A percentile compares a stretch with the other conserved stretches of the same genome.
Conservation (phyloP, 495 filamentous ascomycete species). For the Hypoxylon perforatum region DNA sequence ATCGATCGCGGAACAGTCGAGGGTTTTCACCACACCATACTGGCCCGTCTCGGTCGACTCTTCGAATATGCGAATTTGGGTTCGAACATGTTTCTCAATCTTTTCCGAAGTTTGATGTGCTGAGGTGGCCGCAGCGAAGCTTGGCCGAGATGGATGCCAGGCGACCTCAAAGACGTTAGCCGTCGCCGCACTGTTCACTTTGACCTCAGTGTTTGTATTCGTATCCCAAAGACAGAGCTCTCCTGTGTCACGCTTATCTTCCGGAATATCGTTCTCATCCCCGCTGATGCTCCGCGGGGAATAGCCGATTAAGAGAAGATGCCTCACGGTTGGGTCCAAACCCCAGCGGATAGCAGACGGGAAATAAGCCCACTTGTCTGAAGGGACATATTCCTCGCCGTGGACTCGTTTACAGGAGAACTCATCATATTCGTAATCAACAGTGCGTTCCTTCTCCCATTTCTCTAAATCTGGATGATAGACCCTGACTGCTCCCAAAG, state of each 20-base stretch:
- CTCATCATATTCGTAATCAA: conserved; percentile 45
- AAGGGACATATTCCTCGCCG: conserved; percentile 54
- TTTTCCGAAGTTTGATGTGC: conserved; percentile 57
- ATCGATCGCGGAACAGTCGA: conserved; percentile 82
- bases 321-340: conserved; percentile 53
- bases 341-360: conserved; percentile 85
- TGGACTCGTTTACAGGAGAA: conserved; percentile 62
- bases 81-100: conserved; percentile 53
- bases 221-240: conserved; percentile 81
- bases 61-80: conserved; percentile 62
- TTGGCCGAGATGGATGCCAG: conserved; percentile 74
- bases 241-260: conserved; percentile 64
- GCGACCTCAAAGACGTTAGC: conserved; percentile 83
- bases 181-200: conserved; percentile 61
- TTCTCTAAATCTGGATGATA: conserved; percentile 51
- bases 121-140: conserved; percentile 72
- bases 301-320: conserved; percentile 81
- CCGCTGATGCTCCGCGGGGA: conserved; percentile 66
- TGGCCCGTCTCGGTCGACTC: conserved; percentile 42
- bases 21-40: conserved; percentile 52
- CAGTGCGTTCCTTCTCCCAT: conserved; percentile 31
- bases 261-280: conserved; percentile 65
- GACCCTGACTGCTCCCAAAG: conserved; percentile 59
- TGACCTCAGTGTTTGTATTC: conserved; percentile 56
- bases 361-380: conserved; percentile 67